Base-by-base conservation (phyloP, 352 stramenopile species). In the Phytophthora foliorum region DNA sequence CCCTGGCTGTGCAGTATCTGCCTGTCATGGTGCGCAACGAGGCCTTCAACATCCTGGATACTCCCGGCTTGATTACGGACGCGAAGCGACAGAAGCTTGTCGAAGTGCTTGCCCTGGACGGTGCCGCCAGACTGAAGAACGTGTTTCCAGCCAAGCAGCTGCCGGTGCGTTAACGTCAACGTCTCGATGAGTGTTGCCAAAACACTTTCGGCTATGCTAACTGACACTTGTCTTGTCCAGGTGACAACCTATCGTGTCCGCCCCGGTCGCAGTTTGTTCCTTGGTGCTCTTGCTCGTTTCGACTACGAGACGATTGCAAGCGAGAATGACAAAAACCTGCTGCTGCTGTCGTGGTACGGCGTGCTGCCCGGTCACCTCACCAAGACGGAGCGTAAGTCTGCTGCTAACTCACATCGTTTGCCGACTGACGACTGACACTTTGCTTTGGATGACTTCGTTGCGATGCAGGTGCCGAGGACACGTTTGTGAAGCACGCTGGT, bases 261-360 rank as follows among this genome's bases (percentile, higher is more conserved):
- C 29, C 78, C 80, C 8, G 87, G 86, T 7, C 86, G 85, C 13
- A 93, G 78, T 48, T 80, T 96, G 31, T 96, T 96, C 59, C 74
- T 96, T 6, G 86, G 88, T 29, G 86, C 78, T 13, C 80, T 96
- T 22, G 77, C 68, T 19, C 88, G 86, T 10, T 92, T 94, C 31
- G 88, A 96, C 63, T 96, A 93, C 52, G 86, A 88, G 60, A 74
- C 73, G 4, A 56, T 78, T 21, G 78, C 64, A 22, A 66, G 52
- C 2, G 45, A 77, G 2, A 77, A 67, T 17, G 72, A 81, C 55
- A 85, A 85, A 42, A 91, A 91, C 64, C 34, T 89, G 21, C 36
- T 96, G 31, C 64, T 96, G 25, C 61, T 96, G 57, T 84, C 86
- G 36, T 96, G 87, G 86, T 91, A 93, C 52, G 88, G 88, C n/a